Evolutionary conservation across 2,329 filamentous ascomycete species (phyloP).

Genomic region (Colletotrichum gloeosporioides): DNA sequence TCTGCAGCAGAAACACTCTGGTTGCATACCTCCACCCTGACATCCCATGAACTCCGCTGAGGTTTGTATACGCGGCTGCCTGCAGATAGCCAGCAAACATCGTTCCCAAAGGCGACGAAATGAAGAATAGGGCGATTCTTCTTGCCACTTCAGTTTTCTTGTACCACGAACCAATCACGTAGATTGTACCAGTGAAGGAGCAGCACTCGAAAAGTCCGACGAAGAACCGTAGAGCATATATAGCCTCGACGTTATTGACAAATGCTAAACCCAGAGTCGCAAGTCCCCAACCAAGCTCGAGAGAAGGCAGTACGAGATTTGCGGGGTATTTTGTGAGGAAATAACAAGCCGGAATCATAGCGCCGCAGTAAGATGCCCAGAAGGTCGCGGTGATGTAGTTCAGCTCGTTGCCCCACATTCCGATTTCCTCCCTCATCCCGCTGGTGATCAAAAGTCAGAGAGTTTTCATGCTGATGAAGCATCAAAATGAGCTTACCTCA

Average conservation of each 20-base stretch:
- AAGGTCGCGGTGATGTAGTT: neutral
- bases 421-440: neutral
- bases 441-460: neutral
- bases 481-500: neutral
- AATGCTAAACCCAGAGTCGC: neutral
- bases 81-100: neutral
- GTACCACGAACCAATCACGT: neutral
- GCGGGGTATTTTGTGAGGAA: neutral
- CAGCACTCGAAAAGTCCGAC: neutral
- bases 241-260: neutral
- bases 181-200: neutral
- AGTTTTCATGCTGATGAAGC: neutral
- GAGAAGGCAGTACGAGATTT: neutral
- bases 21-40: neutral
- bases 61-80: neutral
- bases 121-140: neutral
- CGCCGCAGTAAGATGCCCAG: neutral
- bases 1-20: neutral
- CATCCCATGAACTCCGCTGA: neutral
- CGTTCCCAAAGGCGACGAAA: neutral
- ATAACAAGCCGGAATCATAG: neutral
- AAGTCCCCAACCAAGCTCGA: neutral
- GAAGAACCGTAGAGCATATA: neutral
- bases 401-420: neutral
- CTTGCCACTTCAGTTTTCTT: neutral